A percentile compares a stretch with the other conserved stretches of the same genome.
Evolutionary conservation across 306 rosid genomes (phyloP).

Genomic region (Trifolium fragiferum): DNA sequence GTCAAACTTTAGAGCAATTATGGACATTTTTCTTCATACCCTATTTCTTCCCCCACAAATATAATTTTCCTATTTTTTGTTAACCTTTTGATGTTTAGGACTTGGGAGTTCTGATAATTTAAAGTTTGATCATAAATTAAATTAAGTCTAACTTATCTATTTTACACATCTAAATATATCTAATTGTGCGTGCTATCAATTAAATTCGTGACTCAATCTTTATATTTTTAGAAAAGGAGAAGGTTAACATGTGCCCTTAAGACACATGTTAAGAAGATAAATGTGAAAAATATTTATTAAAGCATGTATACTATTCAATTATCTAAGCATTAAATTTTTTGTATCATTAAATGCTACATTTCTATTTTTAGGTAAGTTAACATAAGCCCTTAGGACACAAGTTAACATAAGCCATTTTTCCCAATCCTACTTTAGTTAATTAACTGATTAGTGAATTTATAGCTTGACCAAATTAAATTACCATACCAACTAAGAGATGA

Average conservation of each 20-base stretch:
- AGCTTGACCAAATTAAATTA: conserved; percentile 30
- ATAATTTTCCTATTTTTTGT: too few relatives aligned
- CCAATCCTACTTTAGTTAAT: conserved; percentile 41
- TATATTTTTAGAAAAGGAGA: conserved; percentile 25
- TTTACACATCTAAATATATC: conserved; percentile 43
- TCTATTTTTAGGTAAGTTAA: too few relatives aligned
- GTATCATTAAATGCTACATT: too few relatives aligned
- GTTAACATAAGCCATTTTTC: neutral
- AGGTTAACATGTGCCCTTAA: too few relatives aligned
- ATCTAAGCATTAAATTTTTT: too few relatives aligned
- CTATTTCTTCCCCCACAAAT: conserved; percentile 43
- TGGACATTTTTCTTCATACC: conserved; percentile 56
- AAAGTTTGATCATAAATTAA: too few relatives aligned
- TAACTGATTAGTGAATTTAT: conserved; percentile 45
- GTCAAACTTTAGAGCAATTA: conserved; percentile 46
- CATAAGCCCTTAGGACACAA: too few relatives aligned
- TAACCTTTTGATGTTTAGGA: too few relatives aligned
- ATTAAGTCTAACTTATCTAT: conserved; percentile 34
- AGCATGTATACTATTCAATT: too few relatives aligned
- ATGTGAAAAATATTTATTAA: too few relatives aligned
- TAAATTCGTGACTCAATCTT: conserved; percentile 43
- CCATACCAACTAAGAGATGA: conserved; percentile 50
- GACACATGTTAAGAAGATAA: too few relatives aligned
- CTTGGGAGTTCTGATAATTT: too few relatives aligned
- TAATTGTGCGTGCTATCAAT: conserved; percentile 56